These are phyloP conservation scores for Malbranchea cinnamomea DNA, from an alignment of 2,329 filamentous ascomycete species.

Conservation along the genomic window DNA sequence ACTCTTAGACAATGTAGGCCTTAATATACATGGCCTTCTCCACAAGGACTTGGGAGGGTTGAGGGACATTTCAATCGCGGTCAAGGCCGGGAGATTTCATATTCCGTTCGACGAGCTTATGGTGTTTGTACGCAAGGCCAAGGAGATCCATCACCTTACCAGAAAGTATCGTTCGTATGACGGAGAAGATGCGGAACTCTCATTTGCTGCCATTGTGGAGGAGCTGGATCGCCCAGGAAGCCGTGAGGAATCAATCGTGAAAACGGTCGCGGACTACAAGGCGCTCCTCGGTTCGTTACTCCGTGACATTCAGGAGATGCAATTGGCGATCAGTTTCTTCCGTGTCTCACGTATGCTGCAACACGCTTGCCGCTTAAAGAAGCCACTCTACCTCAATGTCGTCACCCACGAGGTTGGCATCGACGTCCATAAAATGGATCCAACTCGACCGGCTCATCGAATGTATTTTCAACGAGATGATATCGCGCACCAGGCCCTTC, in stretches of 20 bases:
- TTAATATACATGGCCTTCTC: constrained; percentile 85
- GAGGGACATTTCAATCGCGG: constrained; percentile 72
- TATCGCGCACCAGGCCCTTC: constrained; percentile 83
- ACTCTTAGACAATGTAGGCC: constrained; percentile 68
- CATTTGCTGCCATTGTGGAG: constrained; percentile 57
- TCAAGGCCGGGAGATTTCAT: constrained; percentile 83
- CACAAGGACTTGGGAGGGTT: constrained; percentile 76
- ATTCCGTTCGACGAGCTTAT: constrained; percentile 78
- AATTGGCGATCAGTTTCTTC: constrained; percentile 85
- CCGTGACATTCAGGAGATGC: constrained; percentile 86
- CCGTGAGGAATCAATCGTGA: constrained; percentile 53
- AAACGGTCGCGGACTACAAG: constrained; percentile 79
- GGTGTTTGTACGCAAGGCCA: constrained; percentile 23
- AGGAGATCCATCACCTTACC: constrained; percentile 20
- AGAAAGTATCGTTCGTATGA: constrained; percentile 21
- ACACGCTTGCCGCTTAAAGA: constrained; percentile 48
- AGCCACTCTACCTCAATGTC: constrained; percentile 67
- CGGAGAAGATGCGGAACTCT: constrained; percentile 42
- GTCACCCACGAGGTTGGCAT: constrained; percentile 95
- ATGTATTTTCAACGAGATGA: constrained; percentile 96
- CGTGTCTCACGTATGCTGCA: constrained; percentile 70
- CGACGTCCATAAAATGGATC: constrained; percentile 80
- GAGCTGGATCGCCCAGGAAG: constrained; percentile 57
- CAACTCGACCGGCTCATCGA: constrained; percentile 82
- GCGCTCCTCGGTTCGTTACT: constrained; percentile 84